Percentiles rank a stretch among this genome's conserved stretches.
Conservation (phyloP, 129 eudicot genomes). For the Mikania micrantha region DNA sequence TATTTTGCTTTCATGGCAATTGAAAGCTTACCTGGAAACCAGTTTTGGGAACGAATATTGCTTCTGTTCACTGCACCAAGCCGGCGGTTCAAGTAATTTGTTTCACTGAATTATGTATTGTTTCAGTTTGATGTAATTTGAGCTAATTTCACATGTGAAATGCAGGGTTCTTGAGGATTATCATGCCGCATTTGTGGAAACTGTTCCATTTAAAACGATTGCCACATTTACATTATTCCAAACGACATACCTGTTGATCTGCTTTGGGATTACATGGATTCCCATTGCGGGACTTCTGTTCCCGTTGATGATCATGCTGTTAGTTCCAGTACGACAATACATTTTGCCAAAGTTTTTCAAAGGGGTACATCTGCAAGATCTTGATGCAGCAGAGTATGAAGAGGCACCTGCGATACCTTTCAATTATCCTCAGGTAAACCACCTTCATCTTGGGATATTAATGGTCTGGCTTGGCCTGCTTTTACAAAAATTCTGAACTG, state of each 20-base stretch:
- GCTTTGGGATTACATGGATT: slow-evolving; percentile 96
- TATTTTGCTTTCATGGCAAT: slow-evolving; percentile 99
- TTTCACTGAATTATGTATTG: neutral
- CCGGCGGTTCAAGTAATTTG: slow-evolving; percentile 78
- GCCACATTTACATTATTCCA: slow-evolving; percentile 77
- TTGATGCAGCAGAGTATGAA: slow-evolving; percentile 95
- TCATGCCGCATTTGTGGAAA: slow-evolving; percentile 94
- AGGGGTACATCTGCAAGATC: slow-evolving; percentile 92
- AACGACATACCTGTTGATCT: slow-evolving; percentile 55
- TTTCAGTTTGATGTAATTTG: neutral
- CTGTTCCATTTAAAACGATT: slow-evolving; percentile 86
- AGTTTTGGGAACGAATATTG: slow-evolving; percentile 92
- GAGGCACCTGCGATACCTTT: slow-evolving; percentile 82
- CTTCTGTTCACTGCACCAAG: slow-evolving; percentile 90
- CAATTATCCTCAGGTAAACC: slow-evolving; percentile 47
- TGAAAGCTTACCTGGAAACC: slow-evolving; percentile 95
- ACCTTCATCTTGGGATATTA: neutral
- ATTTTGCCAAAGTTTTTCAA: slow-evolving; percentile 82
- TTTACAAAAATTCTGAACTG: too few relatives aligned
- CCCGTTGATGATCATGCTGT: slow-evolving; percentile 90
- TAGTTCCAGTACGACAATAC: slow-evolving; percentile 95
- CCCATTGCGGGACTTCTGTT: slow-evolving; percentile 91
- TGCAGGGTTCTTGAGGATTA: slow-evolving; percentile 91
- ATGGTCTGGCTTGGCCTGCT: too few relatives aligned
- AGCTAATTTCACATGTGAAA: neutral